A percentile compares a stretch with the other conserved stretches of the same genome.
Conservation (phyloP, 164 flowering plant genomes). For the Liquidambar formosana region DNA sequence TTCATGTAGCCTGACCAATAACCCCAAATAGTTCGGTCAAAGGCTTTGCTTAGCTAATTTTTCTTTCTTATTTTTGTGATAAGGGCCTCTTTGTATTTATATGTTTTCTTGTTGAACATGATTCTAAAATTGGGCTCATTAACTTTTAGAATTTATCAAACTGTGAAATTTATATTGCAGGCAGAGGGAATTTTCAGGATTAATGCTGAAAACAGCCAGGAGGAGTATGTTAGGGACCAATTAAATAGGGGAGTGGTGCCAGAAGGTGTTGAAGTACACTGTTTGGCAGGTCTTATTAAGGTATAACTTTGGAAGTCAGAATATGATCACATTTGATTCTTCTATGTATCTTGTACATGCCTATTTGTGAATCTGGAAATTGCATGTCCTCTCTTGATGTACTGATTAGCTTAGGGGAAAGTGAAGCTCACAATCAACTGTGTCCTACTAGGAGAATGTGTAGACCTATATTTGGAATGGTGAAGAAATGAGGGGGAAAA, state of each 20-base stretch:
- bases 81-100: too few species aligned
- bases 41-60: too few species aligned
- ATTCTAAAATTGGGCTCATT: background rate
- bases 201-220: slow-evolving; percentile 68
- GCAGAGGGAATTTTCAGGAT: slow-evolving; percentile 74
- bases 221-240: slow-evolving; percentile 65
- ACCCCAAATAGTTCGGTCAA: too few species aligned
- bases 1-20: too few species aligned
- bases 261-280: slow-evolving; percentile 66
- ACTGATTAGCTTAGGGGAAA: too few species aligned
- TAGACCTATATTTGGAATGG: too few species aligned
- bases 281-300: slow-evolving; percentile 73
- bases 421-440: too few species aligned
- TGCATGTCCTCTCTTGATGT: background rate
- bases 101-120: too few species aligned
- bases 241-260: slow-evolving; percentile 60
- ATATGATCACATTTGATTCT: background rate
- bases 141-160: background rate
- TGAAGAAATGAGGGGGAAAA: too few species aligned
- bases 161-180: slow-evolving; percentile 28
- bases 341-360: background rate
- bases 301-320: slow-evolving; percentile 20
- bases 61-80: too few species aligned
- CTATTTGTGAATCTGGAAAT: background rate
- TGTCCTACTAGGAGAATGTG: too few species aligned